Evolutionary conservation across 1,284 basidiomycete genomes (phyloP).

Genomic region (Ganoderma meredithae): DNA sequence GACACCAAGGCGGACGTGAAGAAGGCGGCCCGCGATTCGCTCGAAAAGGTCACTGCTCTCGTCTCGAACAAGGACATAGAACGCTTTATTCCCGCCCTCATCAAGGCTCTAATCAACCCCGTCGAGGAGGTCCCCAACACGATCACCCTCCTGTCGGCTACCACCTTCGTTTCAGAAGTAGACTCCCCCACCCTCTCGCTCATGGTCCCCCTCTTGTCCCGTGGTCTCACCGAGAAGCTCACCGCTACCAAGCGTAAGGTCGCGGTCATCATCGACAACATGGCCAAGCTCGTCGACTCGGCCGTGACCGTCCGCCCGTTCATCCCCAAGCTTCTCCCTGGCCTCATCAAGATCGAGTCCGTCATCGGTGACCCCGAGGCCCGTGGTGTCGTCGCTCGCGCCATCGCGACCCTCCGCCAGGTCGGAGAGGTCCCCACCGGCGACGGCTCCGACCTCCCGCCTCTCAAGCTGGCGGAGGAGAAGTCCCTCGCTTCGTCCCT

Average conservation of each 20-base stretch:
- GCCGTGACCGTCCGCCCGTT: conserved; percentile 95
- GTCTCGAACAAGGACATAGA: conserved; percentile 99
- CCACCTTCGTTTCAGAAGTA: conserved; percentile 99
- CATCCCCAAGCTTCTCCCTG: conserved; percentile 94
- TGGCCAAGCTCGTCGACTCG: conserved; percentile 98
- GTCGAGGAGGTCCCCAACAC: conserved; percentile 99
- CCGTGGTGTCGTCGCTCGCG: conserved; percentile 86
- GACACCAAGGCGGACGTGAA: conserved; percentile 99
- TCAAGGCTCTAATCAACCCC: conserved; percentile 98
- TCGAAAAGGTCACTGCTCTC: conserved; percentile 92
- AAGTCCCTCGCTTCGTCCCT: conserved; percentile 72
- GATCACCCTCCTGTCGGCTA: conserved; percentile 95
- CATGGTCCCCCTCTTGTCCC: conserved; percentile 96
- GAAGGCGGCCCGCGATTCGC: conserved; percentile 96
- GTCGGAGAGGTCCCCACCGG: conserved; percentile 87
- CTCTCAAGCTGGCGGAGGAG: conserved; percentile 79
- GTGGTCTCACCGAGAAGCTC: conserved; percentile 95
- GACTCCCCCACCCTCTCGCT: conserved; percentile 98
- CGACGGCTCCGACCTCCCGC: conserved; percentile 91
- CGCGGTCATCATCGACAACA: conserved; percentile 97
- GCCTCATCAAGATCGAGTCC: conserved; percentile 92
- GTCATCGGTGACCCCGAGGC: conserved; percentile 96
- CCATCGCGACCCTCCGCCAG: conserved; percentile 92
- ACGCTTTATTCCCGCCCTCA: conserved; percentile 97
- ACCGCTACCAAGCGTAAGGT: conserved; percentile 98